Evolutionary conservation across 2,329 filamentous ascomycete genomes (phyloP).

Genomic region (Colletotrichum sp.): DNA sequence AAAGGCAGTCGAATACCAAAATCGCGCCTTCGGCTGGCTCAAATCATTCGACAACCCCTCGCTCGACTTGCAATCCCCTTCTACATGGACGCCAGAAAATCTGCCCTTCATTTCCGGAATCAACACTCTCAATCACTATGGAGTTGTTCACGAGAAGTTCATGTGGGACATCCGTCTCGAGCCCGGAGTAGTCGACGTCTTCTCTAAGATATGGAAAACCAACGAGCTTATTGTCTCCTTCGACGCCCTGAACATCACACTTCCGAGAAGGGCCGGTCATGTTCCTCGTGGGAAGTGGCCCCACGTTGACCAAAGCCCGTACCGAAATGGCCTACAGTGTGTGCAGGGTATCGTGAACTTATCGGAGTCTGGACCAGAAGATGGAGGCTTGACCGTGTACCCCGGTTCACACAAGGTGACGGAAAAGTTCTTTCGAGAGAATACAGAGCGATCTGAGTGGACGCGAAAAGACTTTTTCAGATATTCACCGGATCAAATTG

Average conservation of each 20-base stretch:
- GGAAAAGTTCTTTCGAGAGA: not conserved
- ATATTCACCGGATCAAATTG: not conserved
- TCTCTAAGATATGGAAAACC: conserved; percentile 44
- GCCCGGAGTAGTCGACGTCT: conserved; percentile 41
- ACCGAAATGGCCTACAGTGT: conserved; percentile 30
- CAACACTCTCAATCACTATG: conserved; percentile 28
- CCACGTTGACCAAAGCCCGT: conserved; percentile 34
- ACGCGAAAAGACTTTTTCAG: not conserved
- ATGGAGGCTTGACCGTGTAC: conserved; percentile 22
- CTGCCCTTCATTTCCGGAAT: conserved; percentile 37
- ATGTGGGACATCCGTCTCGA: conserved; percentile 44
- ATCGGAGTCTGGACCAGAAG: conserved; percentile 16
- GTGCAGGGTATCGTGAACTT: conserved; percentile 33
- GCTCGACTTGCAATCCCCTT: conserved; percentile 29
- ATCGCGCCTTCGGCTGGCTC: conserved; percentile 27
- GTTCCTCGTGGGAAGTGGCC: conserved; percentile 25
- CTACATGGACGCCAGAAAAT: conserved; percentile 38
- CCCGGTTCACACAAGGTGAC: not conserved
- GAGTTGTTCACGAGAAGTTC: conserved; percentile 42
- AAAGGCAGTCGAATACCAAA: conserved; percentile 38
- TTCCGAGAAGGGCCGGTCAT: conserved; percentile 29
- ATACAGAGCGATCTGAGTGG: not conserved
- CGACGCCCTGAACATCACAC: conserved; percentile 47
- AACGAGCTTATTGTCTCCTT: conserved; percentile 50
- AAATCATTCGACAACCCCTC: conserved; percentile 25